Base-by-base conservation (phyloP, 2,329 filamentous ascomycete genomes). In the Graphilbum ipis-grandicollis region DNA sequence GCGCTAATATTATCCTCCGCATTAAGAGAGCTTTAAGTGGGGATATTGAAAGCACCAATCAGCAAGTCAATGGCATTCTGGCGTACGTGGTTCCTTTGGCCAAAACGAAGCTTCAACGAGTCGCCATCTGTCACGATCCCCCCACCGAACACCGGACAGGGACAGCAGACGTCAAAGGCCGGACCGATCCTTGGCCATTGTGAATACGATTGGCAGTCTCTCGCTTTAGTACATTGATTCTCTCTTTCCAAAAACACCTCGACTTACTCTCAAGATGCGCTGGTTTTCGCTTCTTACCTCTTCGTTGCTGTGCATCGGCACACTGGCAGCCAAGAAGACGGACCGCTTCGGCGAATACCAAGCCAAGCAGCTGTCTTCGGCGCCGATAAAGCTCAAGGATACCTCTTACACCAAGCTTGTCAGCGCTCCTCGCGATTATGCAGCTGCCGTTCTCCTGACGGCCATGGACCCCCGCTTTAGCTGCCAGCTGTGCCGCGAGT, bases 401-500 rank as follows among this genome's bases (percentile, higher is more conserved):
- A 58, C 60, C 19, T 63, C 67, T 34, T 98, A 90, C 65, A 67
- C 71, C 47, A 70, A 80, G 46, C 61, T 96, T 46, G 93, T 82
- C 3, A 60, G 71, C 14, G 59, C 71, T 1, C 84, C 86, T 12
- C 75, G 90, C 46, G 81, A 98, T 58, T 93, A 94, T 56, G 75
- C 75, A 29, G 69, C 80, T 21, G 78, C 76, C 3, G 70, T 98
- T 3, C 70, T 98, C 13, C 63, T 98, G 45, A 98, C 90, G 1
- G 90, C 90, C 28, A 60, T 86, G 50, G 86, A 93, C 46, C 52
- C 75, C 23, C 73, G 83, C 40, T 94, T 82, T 53, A 82, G 80
- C 41, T 98, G 90, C 55, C 65, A 75, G 46, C 65, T 96, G 34
- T 98, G 90, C 57, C 71, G 75, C 36, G 83, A 93, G 37, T 93